A percentile compares a stretch with the other conserved stretches of the same genome.
phyloP scores from a whole-genome alignment of 1,139 yeast species.

The Taphrina pruni region DNA sequence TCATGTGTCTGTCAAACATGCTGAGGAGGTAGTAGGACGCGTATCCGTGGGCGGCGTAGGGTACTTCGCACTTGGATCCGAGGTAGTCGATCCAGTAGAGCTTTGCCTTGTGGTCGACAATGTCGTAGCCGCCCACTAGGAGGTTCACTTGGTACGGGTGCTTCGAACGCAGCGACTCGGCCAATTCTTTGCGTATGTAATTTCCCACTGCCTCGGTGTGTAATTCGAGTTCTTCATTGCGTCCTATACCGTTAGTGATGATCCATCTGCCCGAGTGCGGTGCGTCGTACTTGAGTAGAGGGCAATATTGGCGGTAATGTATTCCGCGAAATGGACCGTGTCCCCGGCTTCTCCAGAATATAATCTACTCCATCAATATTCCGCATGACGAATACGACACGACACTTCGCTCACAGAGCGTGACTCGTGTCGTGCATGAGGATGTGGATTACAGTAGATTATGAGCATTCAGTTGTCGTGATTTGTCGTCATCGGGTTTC shows the following conservation, averaged over 20 bases:
- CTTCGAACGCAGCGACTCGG: conserved; percentile 81
- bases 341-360: conserved; percentile 97
- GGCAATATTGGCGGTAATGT: conserved; percentile 80
- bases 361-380: conserved; percentile 54
- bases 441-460: conserved; percentile 59
- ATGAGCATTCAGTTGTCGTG: conserved; percentile 75
- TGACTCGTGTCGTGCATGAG: not conserved
- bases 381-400: not conserved
- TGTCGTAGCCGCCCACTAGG: conserved; percentile 82
- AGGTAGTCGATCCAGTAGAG: conserved; percentile 91
- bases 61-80: conserved; percentile 88
- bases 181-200: conserved; percentile 85
- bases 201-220: conserved; percentile 85
- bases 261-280: not conserved
- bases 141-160: conserved; percentile 95
- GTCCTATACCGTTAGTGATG: conserved; percentile 54
- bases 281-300: conserved; percentile 51
- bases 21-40: conserved; percentile 94
- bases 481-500: conserved; percentile 86
- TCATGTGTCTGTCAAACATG: conserved; percentile 86
- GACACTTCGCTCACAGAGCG: not conserved
- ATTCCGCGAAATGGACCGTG: conserved; percentile 55
- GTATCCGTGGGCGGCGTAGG: conserved; percentile 97
- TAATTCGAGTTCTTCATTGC: conserved; percentile 76
- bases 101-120: conserved; percentile 65